A percentile compares a stretch with the other conserved stretches of the same genome.
These are phyloP conservation scores for Gossypium mustelinum DNA, from an alignment of 345 rosid genomes.

Conservation along the genomic window DNA sequence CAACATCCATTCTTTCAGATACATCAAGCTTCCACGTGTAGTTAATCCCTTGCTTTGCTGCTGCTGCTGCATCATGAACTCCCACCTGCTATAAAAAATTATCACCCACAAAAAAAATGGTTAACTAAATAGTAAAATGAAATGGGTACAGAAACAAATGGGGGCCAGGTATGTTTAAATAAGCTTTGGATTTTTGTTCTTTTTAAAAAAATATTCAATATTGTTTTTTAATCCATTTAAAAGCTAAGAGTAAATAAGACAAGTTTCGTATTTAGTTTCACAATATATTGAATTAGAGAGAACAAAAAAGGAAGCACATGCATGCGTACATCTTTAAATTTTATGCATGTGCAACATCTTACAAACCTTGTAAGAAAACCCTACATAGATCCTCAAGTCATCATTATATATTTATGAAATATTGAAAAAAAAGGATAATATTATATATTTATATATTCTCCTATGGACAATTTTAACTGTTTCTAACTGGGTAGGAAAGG, in stretches of 20 bases:
- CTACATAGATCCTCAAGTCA: neutral
- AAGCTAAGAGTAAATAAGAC: neutral
- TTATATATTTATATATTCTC: neutral
- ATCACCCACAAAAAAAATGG: neutral
- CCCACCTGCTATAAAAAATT: constrained; percentile 25
- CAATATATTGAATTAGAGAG: neutral
- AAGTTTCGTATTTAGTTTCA: neutral
- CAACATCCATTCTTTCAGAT: constrained; percentile 24
- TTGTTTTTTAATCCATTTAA: neutral
- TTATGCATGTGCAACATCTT: neutral
- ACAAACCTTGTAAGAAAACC: constrained; percentile 7
- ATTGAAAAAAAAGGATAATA: too few species aligned
- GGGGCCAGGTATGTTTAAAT: neutral
- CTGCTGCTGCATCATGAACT: constrained; percentile 19
- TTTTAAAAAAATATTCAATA: too few species aligned
- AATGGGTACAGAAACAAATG: neutral
- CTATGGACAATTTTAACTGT: neutral
- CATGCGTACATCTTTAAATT: neutral
- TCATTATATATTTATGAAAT: too few species aligned
- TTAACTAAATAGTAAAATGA: neutral
- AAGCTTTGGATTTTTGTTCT: neutral
- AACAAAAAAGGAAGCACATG: neutral
- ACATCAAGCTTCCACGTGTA: constrained; percentile 33
- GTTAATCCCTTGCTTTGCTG: constrained; percentile 26
- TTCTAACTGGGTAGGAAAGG: neutral